Conservation (phyloP, 2,329 filamentous ascomycete species). For the Cladosporium austrohemisphaericum region DNA sequence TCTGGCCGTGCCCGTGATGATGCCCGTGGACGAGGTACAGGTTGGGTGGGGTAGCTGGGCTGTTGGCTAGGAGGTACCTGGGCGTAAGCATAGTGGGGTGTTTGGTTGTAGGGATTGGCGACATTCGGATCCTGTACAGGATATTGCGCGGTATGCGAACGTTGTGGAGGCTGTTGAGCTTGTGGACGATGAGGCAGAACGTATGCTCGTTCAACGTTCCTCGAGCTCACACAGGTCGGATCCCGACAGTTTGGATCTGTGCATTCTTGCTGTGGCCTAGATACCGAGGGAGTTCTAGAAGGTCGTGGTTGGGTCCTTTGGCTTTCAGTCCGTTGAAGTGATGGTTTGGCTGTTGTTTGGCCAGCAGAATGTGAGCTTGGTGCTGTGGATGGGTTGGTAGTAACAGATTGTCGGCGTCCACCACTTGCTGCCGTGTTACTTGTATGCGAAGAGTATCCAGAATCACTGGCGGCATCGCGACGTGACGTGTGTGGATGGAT, state of each 20-base stretch:
- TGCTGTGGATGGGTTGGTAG: neutral
- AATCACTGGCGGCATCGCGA: constrained; percentile 55
- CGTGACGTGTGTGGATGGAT: constrained; percentile 18
- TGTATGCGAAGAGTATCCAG: constrained; percentile 54
- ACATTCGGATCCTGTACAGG: constrained; percentile 15
- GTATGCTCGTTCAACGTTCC: constrained; percentile 25
- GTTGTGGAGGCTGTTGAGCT: constrained; percentile 15
- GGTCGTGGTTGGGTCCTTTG: constrained; percentile 12
- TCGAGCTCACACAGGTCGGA: constrained; percentile 29
- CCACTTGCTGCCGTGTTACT: constrained; percentile 17
- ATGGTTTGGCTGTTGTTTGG: constrained; percentile 22
- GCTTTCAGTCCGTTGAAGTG: constrained; percentile 26
- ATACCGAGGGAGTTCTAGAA: constrained; percentile 16
- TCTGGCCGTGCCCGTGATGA: constrained; percentile 22
- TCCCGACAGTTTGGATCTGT: constrained; percentile 46
- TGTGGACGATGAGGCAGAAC: constrained; percentile 19
- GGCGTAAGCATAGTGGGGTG: constrained; percentile 21
- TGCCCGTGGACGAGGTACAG: constrained; percentile 18
- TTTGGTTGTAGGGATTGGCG: constrained; percentile 15
- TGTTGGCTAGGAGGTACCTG: neutral
- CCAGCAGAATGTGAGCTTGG: constrained; percentile 13
- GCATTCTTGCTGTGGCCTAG: constrained; percentile 51
- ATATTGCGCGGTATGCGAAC: constrained; percentile 19
- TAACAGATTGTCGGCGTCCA: neutral
- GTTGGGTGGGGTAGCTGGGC: neutral